phyloP scores from a whole-genome alignment of 2,329 filamentous ascomycete species.

The Fusarium goolgardi region DNA sequence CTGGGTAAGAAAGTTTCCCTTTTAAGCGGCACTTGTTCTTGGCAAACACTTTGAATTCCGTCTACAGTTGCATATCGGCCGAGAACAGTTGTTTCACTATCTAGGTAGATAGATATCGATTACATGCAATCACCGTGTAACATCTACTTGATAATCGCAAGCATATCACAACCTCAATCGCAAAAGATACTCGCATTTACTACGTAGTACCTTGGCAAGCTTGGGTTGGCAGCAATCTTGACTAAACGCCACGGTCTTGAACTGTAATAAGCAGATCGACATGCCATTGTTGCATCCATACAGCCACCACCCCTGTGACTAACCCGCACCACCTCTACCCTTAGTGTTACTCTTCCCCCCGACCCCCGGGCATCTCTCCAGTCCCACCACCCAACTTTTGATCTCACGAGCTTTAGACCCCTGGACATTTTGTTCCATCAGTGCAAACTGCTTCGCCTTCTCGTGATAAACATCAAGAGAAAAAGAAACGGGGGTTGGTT shows the following conservation, averaged over 20 bases:
- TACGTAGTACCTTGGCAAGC: slow-evolving; percentile 4
- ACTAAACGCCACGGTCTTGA: slow-evolving; percentile 24
- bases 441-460: slow-evolving; percentile 9
- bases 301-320: slow-evolving; percentile 14
- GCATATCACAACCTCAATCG: not conserved
- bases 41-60: not conserved
- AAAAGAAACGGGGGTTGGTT: slow-evolving; percentile 23
- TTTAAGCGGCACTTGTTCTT: slow-evolving; percentile 3
- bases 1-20: not conserved
- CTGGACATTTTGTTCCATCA: slow-evolving; percentile 8
- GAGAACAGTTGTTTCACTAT: not conserved
- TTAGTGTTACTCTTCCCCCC: slow-evolving; percentile 4
- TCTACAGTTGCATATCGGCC: not conserved
- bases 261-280: slow-evolving; percentile 24
- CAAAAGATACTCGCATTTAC: not conserved
- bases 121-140: not conserved
- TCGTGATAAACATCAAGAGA: slow-evolving; percentile 18
- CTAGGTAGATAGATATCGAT: not conserved
- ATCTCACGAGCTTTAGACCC: slow-evolving; percentile 18
- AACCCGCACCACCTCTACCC: slow-evolving; percentile 29
- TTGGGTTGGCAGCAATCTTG: not conserved
- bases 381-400: slow-evolving; percentile 3
- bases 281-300: slow-evolving; percentile 26
- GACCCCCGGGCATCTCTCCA: slow-evolving; percentile 2
- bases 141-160: not conserved